Evolutionary conservation across 805 yeast genomes (phyloP).

Genomic region (Candida succiphila): DNA sequence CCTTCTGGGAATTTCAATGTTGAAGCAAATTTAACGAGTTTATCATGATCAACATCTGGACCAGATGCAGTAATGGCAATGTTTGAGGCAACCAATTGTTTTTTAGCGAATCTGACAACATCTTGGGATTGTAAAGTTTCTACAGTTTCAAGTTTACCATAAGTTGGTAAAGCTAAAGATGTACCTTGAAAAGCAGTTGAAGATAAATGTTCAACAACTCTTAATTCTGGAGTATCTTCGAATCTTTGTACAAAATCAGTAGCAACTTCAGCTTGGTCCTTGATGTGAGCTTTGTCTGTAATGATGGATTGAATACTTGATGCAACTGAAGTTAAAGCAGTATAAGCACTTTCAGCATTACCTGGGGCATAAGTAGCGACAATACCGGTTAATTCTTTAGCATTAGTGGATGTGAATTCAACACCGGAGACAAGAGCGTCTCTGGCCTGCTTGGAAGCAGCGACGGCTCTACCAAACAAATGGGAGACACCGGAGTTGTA

Average conservation of each 20-base stretch:
- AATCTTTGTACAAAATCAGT: conserved; percentile 37
- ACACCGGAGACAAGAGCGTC: conserved; percentile 42
- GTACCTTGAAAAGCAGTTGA: conserved; percentile 84
- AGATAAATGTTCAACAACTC: conserved; percentile 65
- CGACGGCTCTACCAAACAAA: conserved; percentile 44
- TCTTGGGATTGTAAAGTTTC: conserved; percentile 49
- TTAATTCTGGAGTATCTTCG: conserved; percentile 45
- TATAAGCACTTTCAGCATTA: conserved; percentile 41
- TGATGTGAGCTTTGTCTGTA: conserved; percentile 32
- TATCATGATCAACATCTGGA: conserved; percentile 53
- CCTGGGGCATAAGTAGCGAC: conserved; percentile 52
- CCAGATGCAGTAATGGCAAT: conserved; percentile 62
- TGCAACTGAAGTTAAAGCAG: conserved; percentile 35
- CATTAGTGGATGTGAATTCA: conserved; percentile 39
- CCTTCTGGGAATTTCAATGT: conserved; percentile 40
- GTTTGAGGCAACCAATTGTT: conserved; percentile 53
- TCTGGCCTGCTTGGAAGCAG: conserved; percentile 20
- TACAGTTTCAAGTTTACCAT: conserved; percentile 64
- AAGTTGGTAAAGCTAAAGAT: conserved; percentile 65
- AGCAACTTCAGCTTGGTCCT: conserved; percentile 35
- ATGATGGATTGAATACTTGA: conserved; percentile 25
- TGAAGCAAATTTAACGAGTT: conserved; percentile 57
- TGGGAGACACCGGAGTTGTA: conserved; percentile 78
- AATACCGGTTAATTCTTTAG: conserved; percentile 60
- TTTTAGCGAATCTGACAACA: conserved; percentile 42